Percentiles rank a stretch among this genome's conserved stretches.
Conservation (phyloP, 805 yeast genomes). For the Allodekkera sacchari region DNA sequence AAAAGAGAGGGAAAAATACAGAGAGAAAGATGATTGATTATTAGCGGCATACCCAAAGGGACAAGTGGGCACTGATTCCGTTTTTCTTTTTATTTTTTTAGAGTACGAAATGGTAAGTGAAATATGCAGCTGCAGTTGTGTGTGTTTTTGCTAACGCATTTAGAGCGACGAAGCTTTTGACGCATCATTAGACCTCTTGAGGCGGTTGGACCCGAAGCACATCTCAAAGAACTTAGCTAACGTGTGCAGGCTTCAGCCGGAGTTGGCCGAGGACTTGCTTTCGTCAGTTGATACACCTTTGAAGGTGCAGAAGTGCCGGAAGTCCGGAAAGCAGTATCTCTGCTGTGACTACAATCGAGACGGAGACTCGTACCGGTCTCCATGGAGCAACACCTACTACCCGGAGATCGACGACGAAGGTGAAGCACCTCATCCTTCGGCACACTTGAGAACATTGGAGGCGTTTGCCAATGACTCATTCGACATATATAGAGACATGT, state of each 20-base stretch:
- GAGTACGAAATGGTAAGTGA: no score
- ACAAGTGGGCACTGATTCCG: no score
- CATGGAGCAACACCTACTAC: constrained; percentile 75
- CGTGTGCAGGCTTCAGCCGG: constrained; percentile 50
- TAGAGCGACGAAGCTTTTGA: constrained; percentile 48
- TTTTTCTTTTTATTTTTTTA: no score
- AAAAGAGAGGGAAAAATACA: no score
- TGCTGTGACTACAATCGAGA: constrained; percentile 95
- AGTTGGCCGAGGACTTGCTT: constrained; percentile 77
- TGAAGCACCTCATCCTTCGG: constrained; percentile 73
- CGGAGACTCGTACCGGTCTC: constrained; percentile 86
- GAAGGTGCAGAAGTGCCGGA: constrained; percentile 38
- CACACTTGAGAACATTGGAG: constrained; percentile 63
- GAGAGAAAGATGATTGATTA: no score
- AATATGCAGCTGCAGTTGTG: neutral
- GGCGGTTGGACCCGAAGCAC: constrained; percentile 65
- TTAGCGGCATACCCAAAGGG: no score
- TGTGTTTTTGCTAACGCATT: neutral
- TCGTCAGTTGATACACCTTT: constrained; percentile 86
- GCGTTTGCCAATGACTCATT: constrained; percentile 79
- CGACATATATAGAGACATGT: constrained; percentile 85
- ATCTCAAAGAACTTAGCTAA: constrained; percentile 36
- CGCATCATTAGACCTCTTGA: constrained; percentile 69
- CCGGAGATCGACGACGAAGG: constrained; percentile 40
- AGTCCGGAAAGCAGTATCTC: constrained; percentile 58